Evolutionary conservation across 2,329 filamentous ascomycete species (phyloP).

Genomic region (Curvularia hawaiiensis): DNA sequence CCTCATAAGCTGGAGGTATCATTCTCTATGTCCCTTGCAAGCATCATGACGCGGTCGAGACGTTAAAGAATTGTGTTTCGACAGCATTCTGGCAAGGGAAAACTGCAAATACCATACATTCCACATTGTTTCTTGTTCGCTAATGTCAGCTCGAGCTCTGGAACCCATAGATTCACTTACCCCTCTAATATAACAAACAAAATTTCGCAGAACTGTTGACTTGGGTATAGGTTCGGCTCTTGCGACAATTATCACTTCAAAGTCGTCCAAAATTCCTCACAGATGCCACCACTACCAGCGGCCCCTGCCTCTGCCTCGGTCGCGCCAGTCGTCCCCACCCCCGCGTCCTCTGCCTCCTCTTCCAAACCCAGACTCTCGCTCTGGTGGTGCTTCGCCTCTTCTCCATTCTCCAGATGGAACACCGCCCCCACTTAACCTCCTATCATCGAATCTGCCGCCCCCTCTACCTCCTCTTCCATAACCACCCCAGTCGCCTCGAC

Average conservation of each 20-base stretch:
- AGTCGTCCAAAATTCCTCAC: not conserved
- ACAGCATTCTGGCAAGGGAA: not conserved
- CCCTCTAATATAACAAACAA: not conserved
- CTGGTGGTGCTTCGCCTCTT: constrained; percentile 67
- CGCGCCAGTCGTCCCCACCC: constrained; percentile 37
- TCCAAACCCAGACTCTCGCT: constrained; percentile 45
- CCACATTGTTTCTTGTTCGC: not conserved
- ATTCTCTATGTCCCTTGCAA: not conserved
- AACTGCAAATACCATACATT: not conserved
- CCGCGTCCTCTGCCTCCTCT: constrained; percentile 46
- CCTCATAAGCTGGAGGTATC: not conserved
- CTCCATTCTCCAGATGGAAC: constrained; percentile 68
- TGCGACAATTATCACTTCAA: not conserved
- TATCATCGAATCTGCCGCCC: constrained; percentile 31
- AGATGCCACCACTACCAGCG: constrained; percentile 30
- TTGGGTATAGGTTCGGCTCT: not conserved
- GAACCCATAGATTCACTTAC: not conserved
- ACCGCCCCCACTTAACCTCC: constrained; percentile 49
- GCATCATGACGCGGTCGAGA: not conserved
- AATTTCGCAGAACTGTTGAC: too few relatives aligned
- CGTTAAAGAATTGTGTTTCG: not conserved
- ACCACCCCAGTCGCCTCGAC: constrained; percentile 34
- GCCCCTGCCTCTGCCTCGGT: constrained; percentile 42
- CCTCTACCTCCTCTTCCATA: constrained; percentile 46
- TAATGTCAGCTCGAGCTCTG: not conserved